Evolutionary conservation across 257 asterid species (phyloP).

Genomic region (Catharanthus roseus): DNA sequence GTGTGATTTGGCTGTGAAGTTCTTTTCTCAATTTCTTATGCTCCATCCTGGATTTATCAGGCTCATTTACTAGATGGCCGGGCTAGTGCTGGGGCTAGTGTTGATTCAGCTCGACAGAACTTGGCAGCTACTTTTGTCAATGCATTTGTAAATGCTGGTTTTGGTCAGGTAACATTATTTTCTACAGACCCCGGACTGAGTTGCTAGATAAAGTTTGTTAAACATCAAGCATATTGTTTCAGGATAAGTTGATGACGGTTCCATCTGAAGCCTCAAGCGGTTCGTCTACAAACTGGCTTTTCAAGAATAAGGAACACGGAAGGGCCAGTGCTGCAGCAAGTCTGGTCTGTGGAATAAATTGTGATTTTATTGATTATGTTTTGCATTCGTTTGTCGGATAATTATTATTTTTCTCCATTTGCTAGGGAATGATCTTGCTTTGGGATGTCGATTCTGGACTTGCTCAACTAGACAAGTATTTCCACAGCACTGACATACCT

Average conservation of each 20-base stretch:
- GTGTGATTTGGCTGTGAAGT: background rate
- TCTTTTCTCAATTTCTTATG: background rate
- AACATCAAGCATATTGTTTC: constrained; percentile 7
- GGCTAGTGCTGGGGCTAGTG: constrained; percentile 78
- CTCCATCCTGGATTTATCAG: constrained; percentile 31
- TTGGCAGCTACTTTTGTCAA: constrained; percentile 97
- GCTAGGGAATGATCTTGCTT: constrained; percentile 89
- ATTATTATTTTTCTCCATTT: constrained; percentile 15
- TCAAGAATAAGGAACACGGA: constrained; percentile 89
- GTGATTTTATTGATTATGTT: background rate
- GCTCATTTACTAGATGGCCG: constrained; percentile 95
- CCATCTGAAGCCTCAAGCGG: constrained; percentile 75
- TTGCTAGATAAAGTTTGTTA: background rate
- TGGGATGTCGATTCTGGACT: constrained; percentile 98
- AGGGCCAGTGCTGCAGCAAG: constrained; percentile 98
- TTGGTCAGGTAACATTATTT: constrained; percentile 63
- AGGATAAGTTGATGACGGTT: constrained; percentile 93
- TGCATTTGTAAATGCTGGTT: constrained; percentile 98
- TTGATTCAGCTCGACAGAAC: constrained; percentile 96
- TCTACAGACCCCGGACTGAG: background rate
- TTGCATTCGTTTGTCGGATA: background rate
- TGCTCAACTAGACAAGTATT: constrained; percentile 89
- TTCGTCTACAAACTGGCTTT: constrained; percentile 87
- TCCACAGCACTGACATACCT: constrained; percentile 71
- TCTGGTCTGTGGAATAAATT: constrained; percentile 45